Percentiles rank a stretch among this genome's conserved stretches.
Evolutionary conservation across 441 rosid genomes (phyloP).

Genomic region (Manihot esculenta): DNA sequence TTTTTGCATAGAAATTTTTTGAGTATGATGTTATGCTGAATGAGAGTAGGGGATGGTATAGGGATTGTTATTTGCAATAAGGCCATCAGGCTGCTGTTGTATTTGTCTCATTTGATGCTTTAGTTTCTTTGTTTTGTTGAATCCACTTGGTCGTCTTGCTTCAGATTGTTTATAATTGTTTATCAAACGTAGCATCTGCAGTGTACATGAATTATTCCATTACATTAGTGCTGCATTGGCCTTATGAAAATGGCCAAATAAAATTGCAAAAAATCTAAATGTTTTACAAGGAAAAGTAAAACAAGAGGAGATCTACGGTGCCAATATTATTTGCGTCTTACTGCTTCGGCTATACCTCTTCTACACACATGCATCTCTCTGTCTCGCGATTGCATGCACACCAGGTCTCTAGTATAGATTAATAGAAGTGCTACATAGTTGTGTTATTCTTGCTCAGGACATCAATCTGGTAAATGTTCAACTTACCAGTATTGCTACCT

Average conservation of each 20-base stretch:
- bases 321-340: background rate
- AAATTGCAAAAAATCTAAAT: background rate
- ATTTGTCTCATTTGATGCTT: background rate
- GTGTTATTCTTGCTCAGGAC: background rate
- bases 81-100: background rate
- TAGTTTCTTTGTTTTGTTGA: background rate
- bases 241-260: background rate
- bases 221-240: background rate
- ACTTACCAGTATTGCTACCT: conserved; percentile 20
- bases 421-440: background rate
- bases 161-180: conserved; percentile 1
- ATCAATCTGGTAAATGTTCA: background rate
- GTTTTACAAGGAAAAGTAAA: background rate
- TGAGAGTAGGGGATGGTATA: background rate
- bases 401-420: background rate
- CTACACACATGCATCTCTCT: background rate
- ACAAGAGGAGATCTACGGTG: background rate
- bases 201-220: background rate
- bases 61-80: background rate
- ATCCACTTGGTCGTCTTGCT: background rate
- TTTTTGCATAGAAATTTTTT: background rate
- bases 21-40: background rate
- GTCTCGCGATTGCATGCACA: background rate
- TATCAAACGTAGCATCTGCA: background rate
- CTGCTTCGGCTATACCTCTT: background rate